Conservation (phyloP, 345 rosid genomes). For the Eucalyptus fibrosa region DNA sequence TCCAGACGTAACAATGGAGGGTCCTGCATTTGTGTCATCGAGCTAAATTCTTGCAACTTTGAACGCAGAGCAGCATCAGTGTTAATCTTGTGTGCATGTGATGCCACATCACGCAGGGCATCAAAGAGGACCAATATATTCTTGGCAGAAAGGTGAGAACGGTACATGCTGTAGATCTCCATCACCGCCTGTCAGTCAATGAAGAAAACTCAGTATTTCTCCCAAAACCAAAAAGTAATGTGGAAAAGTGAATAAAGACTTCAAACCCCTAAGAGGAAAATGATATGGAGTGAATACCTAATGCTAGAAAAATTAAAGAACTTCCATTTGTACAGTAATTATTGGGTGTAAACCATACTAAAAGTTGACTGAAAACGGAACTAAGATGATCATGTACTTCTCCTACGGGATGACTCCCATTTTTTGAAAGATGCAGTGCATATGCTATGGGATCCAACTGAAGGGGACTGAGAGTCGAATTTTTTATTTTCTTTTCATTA, state of each 20-base stretch:
- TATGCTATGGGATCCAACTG: neutral
- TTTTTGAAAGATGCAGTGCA: neutral
- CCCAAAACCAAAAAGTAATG: neutral
- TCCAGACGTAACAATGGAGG: constrained; percentile 92
- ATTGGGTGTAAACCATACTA: neutral
- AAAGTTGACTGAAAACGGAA: neutral
- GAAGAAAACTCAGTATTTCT: neutral
- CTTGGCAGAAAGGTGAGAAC: constrained; percentile 58
- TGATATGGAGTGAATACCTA: neutral
- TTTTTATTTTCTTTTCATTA: neutral
- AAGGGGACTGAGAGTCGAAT: neutral
- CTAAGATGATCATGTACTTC: neutral
- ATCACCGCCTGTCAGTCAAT: constrained; percentile 65
- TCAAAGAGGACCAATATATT: constrained; percentile 63
- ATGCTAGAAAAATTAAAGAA: neutral
- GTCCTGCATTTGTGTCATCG: constrained; percentile 95
- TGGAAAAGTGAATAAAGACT: neutral
- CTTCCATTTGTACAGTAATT: neutral
- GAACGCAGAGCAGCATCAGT: constrained; percentile 38
- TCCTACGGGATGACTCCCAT: neutral
- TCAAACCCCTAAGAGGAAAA: neutral
- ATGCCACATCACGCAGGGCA: constrained; percentile 74
- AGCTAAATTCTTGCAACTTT: constrained; percentile 71
- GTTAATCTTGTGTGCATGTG: constrained; percentile 74
- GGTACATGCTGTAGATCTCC: constrained; percentile 91